phyloP scores from a whole-genome alignment of 2,329 filamentous ascomycete genomes.

The Fusarium sp. region DNA sequence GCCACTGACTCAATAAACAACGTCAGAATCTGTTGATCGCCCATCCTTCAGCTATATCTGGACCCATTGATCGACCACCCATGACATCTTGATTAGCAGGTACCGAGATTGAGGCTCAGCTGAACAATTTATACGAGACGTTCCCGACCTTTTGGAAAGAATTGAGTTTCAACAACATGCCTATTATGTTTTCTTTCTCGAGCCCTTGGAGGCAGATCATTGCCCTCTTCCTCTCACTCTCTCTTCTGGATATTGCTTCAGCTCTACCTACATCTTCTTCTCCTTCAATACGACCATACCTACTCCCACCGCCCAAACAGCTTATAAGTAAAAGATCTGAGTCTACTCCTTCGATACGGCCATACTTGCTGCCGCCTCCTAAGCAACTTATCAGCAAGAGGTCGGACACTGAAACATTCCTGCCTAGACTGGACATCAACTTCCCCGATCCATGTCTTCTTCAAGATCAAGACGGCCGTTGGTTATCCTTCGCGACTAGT shows the following conservation, averaged over 20 bases:
- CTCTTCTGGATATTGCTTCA: slow-evolving; percentile 6
- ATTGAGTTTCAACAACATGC: slow-evolving; percentile 11
- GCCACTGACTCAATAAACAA: slow-evolving; percentile 30
- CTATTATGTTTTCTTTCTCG: slow-evolving; percentile 23
- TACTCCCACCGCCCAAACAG: slow-evolving; percentile 8
- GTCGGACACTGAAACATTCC: slow-evolving; percentile 22
- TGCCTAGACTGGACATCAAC: slow-evolving; percentile 50
- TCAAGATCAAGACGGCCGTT: slow-evolving; percentile 59
- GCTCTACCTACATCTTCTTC: slow-evolving; percentile 18
- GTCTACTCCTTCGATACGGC: slow-evolving; percentile 5
- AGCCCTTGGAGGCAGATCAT: slow-evolving; percentile 22
- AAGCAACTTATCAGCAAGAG: slow-evolving; percentile 29
- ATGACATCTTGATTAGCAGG: slow-evolving; percentile 41
- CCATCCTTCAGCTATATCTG: slow-evolving; percentile 8
- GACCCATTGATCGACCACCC: slow-evolving; percentile 36
- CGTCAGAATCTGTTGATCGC: slow-evolving; percentile 41
- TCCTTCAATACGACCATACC: slow-evolving; percentile 8
- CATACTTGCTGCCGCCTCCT: slow-evolving; percentile 13
- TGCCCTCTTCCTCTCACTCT: slow-evolving; percentile 10
- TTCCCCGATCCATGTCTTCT: slow-evolving; percentile 69
- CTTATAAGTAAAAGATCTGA: not conserved
- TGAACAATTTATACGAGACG: slow-evolving; percentile 27
- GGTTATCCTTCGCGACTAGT: slow-evolving; percentile 70
- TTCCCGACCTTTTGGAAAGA: not conserved
- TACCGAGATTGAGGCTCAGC: slow-evolving; percentile 40